phyloP scores from a whole-genome alignment of 495 filamentous ascomycete species.

The Penicillium samsonianum region DNA sequence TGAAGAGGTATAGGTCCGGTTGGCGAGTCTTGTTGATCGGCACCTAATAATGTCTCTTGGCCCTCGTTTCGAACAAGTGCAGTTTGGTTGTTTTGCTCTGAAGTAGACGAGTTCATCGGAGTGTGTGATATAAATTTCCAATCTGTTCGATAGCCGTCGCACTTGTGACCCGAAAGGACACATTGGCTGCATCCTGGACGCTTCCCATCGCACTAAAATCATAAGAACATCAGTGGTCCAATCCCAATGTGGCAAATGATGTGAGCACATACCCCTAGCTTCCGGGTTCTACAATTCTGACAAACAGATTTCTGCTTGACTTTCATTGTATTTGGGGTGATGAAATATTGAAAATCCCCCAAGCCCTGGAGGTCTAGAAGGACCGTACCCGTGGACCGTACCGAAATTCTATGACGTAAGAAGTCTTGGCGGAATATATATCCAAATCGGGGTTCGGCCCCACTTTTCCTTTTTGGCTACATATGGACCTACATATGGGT shows the following conservation, averaged over 20 bases:
- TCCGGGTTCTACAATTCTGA: constrained; percentile 27
- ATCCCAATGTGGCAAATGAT: neutral
- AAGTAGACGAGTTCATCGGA: constrained; percentile 1
- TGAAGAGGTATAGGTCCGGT: too few relatives aligned
- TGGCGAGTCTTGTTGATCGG: neutral
- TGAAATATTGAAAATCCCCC: neutral
- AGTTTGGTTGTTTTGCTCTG: too few relatives aligned
- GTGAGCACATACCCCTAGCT: constrained; percentile 22
- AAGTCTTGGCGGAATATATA: constrained; percentile 1
- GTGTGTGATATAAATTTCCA: constrained; percentile 24
- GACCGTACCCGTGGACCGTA: neutral
- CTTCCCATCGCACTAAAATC: constrained; percentile 28
- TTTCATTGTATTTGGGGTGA: constrained; percentile 17
- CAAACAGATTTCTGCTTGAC: constrained; percentile 26
- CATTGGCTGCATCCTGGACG: constrained; percentile 27
- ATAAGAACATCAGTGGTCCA: neutral
- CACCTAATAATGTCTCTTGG: neutral
- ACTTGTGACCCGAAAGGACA: constrained; percentile 18
- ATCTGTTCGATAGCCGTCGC: constrained; percentile 21
- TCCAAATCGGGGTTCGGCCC: neutral
- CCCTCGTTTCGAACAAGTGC: too few relatives aligned
- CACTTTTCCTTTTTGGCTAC: too few relatives aligned
- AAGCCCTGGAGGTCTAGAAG: neutral
- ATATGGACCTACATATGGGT: too few relatives aligned
- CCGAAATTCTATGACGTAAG: neutral